phyloP scores from a whole-genome alignment of 768 basidiomycete species.

The Rhizopogon vesiculosus region DNA sequence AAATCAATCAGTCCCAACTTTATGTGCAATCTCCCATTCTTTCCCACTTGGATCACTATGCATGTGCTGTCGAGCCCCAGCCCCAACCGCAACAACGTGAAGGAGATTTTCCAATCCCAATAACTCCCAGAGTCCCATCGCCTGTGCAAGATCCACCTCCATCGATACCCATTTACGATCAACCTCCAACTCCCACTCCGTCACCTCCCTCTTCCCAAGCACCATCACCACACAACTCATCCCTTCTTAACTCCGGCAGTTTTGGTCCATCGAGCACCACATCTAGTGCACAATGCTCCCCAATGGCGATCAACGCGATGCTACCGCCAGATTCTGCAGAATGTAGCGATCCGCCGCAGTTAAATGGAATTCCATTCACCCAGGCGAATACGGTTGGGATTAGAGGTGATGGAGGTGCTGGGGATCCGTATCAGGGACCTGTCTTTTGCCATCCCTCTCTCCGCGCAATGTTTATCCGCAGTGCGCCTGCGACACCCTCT shows the following conservation, averaged over 20 bases:
- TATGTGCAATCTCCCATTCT: slow-evolving; percentile 1
- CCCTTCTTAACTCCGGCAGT: slow-evolving; percentile 5
- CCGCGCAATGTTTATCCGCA: not conserved
- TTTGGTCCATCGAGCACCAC: slow-evolving; percentile 5
- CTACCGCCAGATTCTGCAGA: slow-evolving; percentile 18
- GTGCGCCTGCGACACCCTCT: slow-evolving; percentile 1
- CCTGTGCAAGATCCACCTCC: slow-evolving; percentile 1
- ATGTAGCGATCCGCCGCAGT: slow-evolving; percentile 11
- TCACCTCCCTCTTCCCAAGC: slow-evolving; percentile 23
- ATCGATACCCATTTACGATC: slow-evolving; percentile 1
- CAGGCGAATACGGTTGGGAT: slow-evolving; percentile 1
- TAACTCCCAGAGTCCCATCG: not conserved
- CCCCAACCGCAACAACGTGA: not conserved
- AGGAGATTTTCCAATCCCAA: not conserved
- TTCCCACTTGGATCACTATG: not conserved
- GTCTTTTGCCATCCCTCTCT: slow-evolving; percentile 1
- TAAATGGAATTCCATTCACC: not conserved
- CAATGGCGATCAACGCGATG: slow-evolving; percentile 14
- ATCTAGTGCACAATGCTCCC: slow-evolving; percentile 14
- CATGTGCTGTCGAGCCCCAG: not conserved
- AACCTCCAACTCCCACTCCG: slow-evolving; percentile 21
- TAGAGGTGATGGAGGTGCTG: not conserved
- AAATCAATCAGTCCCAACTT: not conserved
- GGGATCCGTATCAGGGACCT: not conserved
- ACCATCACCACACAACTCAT: slow-evolving; percentile 23